Evolutionary conservation across 306 rosid genomes (phyloP).

Genomic region (Betula pendula): DNA sequence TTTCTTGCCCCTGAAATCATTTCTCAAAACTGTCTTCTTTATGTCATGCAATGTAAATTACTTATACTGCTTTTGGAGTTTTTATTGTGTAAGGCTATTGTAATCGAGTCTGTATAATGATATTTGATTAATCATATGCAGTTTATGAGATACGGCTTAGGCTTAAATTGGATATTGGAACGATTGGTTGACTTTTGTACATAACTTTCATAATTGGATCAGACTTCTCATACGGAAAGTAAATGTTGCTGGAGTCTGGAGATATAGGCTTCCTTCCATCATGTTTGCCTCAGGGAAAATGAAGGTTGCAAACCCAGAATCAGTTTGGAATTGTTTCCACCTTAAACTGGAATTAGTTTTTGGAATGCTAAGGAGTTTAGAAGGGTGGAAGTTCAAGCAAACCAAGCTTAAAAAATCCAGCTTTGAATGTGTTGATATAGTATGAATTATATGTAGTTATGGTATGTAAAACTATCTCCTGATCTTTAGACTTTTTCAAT

Average conservation of each 20-base stretch:
- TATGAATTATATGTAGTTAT: background rate
- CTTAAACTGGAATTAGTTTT: background rate
- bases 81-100: background rate
- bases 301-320: background rate
- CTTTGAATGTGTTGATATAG: background rate
- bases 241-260: slow-evolving; percentile 6
- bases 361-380: background rate
- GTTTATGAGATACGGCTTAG: background rate
- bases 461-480: background rate
- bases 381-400: background rate
- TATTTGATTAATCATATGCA: background rate
- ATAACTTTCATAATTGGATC: background rate
- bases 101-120: background rate
- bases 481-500: background rate
- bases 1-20: background rate
- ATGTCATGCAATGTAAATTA: background rate
- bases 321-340: background rate
- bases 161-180: background rate
- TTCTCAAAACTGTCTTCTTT: background rate
- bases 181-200: background rate
- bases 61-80: background rate
- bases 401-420: background rate
- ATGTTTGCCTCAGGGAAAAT: background rate
- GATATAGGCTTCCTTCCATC: background rate
- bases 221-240: background rate